These are phyloP conservation scores for Macadamia tetraphylla DNA, from an alignment of 164 flowering plant species.

Conservation along the genomic window DNA sequence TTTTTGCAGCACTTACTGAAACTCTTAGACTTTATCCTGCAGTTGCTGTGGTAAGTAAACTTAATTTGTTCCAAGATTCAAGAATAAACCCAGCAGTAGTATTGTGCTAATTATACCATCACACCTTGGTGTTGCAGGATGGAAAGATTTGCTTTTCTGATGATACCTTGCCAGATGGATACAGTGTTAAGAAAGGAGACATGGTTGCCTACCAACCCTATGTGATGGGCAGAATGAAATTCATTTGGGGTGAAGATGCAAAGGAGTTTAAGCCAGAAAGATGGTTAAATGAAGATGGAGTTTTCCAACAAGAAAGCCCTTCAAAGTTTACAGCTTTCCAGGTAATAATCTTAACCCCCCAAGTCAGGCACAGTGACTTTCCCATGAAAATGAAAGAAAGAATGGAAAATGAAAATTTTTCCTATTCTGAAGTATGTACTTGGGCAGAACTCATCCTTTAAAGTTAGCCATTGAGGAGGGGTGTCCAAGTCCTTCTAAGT, in stretches of 20 bases:
- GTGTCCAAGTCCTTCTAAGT: too few species aligned
- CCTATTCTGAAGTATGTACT: too few species aligned
- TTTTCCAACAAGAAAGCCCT: conserved; percentile 56
- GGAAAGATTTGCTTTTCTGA: conserved; percentile 54
- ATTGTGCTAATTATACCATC: neutral
- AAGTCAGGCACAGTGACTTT: too few species aligned
- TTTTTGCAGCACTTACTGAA: conserved; percentile 80
- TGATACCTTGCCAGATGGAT: conserved; percentile 72
- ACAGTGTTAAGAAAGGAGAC: conserved; percentile 52
- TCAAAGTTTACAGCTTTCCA: conserved; percentile 79
- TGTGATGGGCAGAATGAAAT: conserved; percentile 85
- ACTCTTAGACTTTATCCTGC: conserved; percentile 87
- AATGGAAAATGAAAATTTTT: too few species aligned
- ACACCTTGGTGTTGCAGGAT: conserved; percentile 28
- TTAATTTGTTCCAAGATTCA: too few species aligned
- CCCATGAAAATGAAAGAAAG: too few species aligned
- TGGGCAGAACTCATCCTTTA: too few species aligned
- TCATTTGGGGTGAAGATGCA: conserved; percentile 83
- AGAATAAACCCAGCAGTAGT: too few species aligned
- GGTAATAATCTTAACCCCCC: conserved; percentile 20
- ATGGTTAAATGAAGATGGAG: conserved; percentile 61
- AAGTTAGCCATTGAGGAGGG: too few species aligned
- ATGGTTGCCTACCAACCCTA: conserved; percentile 59
- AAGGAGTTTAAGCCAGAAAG: conserved; percentile 68
- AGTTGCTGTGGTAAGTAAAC: conserved; percentile 61